Conservation (phyloP, 768 basidiomycete species). For the Tricholoma furcatifolium region DNA sequence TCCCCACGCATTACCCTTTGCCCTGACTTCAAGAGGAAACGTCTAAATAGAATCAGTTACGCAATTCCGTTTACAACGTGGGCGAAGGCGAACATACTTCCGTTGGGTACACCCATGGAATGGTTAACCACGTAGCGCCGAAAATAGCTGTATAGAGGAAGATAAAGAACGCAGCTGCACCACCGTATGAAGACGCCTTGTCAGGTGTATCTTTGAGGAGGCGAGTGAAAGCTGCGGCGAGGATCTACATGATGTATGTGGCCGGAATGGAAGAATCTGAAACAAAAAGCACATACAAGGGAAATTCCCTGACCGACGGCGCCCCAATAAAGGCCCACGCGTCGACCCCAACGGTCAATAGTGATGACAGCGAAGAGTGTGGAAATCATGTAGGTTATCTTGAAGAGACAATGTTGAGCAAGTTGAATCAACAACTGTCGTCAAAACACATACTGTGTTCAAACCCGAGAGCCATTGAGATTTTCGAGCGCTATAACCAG, state of each 20-base stretch:
- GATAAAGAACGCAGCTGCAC: conserved; percentile 42
- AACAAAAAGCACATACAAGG: conserved; percentile 16
- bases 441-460: conserved; percentile 32
- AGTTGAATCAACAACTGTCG: background rate
- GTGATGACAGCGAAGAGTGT: conserved; percentile 40
- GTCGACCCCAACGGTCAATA: conserved; percentile 42
- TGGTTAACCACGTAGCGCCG: conserved; percentile 47
- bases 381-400: conserved; percentile 43
- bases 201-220: conserved; percentile 41
- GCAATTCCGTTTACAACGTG: background rate
- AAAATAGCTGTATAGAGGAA: conserved; percentile 43
- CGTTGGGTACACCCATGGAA: conserved; percentile 36
- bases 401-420: background rate
- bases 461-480: conserved; percentile 43
- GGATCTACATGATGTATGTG: conserved; percentile 22
- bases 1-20: conserved; percentile 46
- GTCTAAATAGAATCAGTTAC: conserved; percentile 25
- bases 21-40: conserved; percentile 42
- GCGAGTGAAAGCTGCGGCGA: conserved; percentile 40
- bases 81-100: conserved; percentile 16
- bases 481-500: conserved; percentile 41
- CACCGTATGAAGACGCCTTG: conserved; percentile 36
- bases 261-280: background rate
- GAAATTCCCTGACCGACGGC: conserved; percentile 38
- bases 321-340: conserved; percentile 46